A percentile compares a stretch with the other conserved stretches of the same genome.
These are phyloP conservation scores for Scorias spongiosa DNA, from an alignment of 2,329 filamentous ascomycete genomes.

Conservation along the genomic window DNA sequence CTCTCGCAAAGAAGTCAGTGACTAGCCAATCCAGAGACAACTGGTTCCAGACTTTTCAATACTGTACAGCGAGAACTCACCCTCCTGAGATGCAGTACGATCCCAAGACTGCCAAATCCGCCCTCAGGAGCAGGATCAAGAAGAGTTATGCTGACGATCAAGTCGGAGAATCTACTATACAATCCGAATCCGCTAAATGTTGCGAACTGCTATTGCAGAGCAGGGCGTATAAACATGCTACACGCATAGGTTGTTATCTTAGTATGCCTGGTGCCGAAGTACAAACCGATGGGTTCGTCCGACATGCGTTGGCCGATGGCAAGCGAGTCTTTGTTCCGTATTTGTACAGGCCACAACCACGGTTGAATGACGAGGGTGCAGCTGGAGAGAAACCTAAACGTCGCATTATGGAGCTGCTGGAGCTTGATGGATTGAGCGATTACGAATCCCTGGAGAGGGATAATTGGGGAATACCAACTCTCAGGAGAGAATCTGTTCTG, in stretches of 20 bases:
- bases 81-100: neutral
- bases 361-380: conserved; percentile 8
- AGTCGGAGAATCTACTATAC: neutral
- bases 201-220: conserved; percentile 43
- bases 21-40: too few relatives aligned
- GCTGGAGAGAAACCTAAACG: conserved; percentile 24
- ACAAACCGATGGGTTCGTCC: conserved; percentile 68
- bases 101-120: neutral
- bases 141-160: neutral
- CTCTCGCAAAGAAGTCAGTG: too few relatives aligned
- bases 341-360: conserved; percentile 46
- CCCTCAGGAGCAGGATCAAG: neutral
- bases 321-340: conserved; percentile 91
- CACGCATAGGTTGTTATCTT: conserved; percentile 69
- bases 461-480: conserved; percentile 88
- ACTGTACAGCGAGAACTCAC: neutral
- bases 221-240: conserved; percentile 56
- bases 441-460: conserved; percentile 65
- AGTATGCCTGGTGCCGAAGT: conserved; percentile 85
- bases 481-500: conserved; percentile 49
- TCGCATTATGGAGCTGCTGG: conserved; percentile 90
- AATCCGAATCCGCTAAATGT: conserved; percentile 54
- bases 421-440: conserved; percentile 55
- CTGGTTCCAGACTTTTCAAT: neutral
- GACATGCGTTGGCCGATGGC: conserved; percentile 57